A percentile compares a stretch with the other conserved stretches of the same genome.
Conservation (phyloP, 331 rosid species). For the Saraca asoca region DNA sequence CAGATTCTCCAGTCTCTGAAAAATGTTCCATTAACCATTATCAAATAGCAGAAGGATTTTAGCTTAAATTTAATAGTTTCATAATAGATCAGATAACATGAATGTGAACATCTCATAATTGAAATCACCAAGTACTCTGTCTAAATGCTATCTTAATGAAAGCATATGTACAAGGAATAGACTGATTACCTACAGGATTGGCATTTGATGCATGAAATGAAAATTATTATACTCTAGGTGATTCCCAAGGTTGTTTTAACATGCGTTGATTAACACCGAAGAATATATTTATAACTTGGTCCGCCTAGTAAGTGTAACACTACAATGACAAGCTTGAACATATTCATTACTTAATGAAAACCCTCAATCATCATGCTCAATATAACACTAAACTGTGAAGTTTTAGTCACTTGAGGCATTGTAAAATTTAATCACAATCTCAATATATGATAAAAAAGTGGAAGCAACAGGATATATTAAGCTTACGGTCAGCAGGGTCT, state of each 20-base stretch:
- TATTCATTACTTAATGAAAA: not conserved
- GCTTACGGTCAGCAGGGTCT: slow-evolving; percentile 70
- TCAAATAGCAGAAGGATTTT: not conserved
- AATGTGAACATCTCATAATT: not conserved
- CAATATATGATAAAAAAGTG: too few species aligned
- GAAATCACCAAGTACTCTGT: not conserved
- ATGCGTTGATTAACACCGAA: not conserved
- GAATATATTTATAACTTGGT: not conserved
- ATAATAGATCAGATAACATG: not conserved
- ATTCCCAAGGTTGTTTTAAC: not conserved
- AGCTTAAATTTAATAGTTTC: not conserved
- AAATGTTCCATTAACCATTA: not conserved
- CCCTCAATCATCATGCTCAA: too few species aligned
- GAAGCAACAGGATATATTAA: not conserved
- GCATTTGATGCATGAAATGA: not conserved
- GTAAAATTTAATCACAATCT: too few species aligned
- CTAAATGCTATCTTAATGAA: not conserved
- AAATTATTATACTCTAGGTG: not conserved
- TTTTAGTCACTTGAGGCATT: too few species aligned
- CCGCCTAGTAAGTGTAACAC: not conserved
- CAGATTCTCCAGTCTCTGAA: slow-evolving; percentile 76
- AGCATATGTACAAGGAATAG: not conserved
- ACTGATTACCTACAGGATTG: not conserved
- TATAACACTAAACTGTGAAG: not conserved
- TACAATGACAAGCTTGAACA: not conserved